Evolutionary conservation across 2,329 filamentous ascomycete genomes (phyloP).

Genomic region (Epichloe amarillans): DNA sequence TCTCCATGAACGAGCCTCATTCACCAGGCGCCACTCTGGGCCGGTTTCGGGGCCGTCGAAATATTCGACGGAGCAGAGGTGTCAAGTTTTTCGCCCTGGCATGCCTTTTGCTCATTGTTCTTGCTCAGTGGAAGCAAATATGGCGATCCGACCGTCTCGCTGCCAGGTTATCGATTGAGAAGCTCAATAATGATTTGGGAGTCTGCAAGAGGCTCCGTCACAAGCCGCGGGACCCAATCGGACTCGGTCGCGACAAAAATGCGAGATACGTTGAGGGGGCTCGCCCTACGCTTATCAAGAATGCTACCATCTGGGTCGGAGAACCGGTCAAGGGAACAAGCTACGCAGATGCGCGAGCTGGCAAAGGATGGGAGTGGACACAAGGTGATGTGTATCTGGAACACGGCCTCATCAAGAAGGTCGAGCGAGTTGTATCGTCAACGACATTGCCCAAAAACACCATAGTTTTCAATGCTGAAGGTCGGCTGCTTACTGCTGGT

Average conservation of each 20-base stretch:
- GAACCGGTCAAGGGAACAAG: slow-evolving; percentile 40
- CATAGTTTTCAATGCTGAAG: slow-evolving; percentile 42
- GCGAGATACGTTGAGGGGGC: slow-evolving; percentile 46
- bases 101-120: slow-evolving; percentile 37
- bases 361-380: slow-evolving; percentile 48
- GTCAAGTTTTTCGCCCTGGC: slow-evolving; percentile 30
- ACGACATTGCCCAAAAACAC: slow-evolving; percentile 31
- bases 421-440: slow-evolving; percentile 30
- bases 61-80: slow-evolving; percentile 29
- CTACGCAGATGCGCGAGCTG: slow-evolving; percentile 38
- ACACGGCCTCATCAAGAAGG: slow-evolving; percentile 44
- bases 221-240: slow-evolving; percentile 42
- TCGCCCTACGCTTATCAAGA: slow-evolving; percentile 48
- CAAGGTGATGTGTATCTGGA: slow-evolving; percentile 47
- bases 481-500: slow-evolving; percentile 49
- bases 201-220: slow-evolving; percentile 41
- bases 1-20: slow-evolving; percentile 3
- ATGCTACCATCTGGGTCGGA: slow-evolving; percentile 54
- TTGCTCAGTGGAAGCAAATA: slow-evolving; percentile 34
- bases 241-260: slow-evolving; percentile 43
- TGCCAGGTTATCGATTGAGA: slow-evolving; percentile 34
- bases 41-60: slow-evolving; percentile 12
- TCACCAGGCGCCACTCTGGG: background rate
- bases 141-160: slow-evolving; percentile 13
- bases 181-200: slow-evolving; percentile 39